Evolutionary conservation across 1,284 basidiomycete species (phyloP), one percentile per base, ranked within the genome.

Genomic region (Fomitopsis schrenkii): DNA sequence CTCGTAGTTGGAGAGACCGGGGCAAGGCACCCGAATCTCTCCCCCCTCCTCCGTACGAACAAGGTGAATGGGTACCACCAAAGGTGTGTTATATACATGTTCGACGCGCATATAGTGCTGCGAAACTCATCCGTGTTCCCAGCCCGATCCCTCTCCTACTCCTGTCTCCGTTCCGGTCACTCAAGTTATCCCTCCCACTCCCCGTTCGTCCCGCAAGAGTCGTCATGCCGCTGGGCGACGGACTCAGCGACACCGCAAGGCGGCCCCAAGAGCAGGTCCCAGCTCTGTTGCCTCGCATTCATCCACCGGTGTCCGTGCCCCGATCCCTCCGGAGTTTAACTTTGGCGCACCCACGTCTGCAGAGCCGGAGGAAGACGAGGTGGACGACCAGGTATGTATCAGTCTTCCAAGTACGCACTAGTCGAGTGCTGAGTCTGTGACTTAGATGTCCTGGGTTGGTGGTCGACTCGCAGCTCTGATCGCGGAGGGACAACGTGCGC

Each of bases 401-500:
- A 54, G 15, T 44, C 33, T 55, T 5, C 10, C 3, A 7, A n/a
- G 19, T 38, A 2, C 22, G 1, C 28, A 57, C 38, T 1, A 22
- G 36, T 46, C 60, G 15, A 64, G 52, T 17, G 22, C 38, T 15
- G 12, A 54, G 10, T 45, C 41, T 50, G 44, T 61, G 14, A 53
- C 22, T 28, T 65, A 90, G 79, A 90, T 92, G 85, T 86, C 89
- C 63, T 89, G 87, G 87, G 87, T 92, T 62, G 85, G 87, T 9
- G 85, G 82, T 63, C 82, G 83, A 66, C 79, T 92, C 36, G 73
- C 82, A n/a, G 75, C 74, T 62, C 81, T 92, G 48, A 91, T 92
- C 64, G 83, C 85, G 67, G 85, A 91, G 66, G 90, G 90, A 15
- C 85, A 88, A 69, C 83, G 81, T 55, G 90, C 90, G 0, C 79